Evolutionary conservation across 768 basidiomycete species (phyloP).

Genomic region (Sistotremastrum suecicum): DNA sequence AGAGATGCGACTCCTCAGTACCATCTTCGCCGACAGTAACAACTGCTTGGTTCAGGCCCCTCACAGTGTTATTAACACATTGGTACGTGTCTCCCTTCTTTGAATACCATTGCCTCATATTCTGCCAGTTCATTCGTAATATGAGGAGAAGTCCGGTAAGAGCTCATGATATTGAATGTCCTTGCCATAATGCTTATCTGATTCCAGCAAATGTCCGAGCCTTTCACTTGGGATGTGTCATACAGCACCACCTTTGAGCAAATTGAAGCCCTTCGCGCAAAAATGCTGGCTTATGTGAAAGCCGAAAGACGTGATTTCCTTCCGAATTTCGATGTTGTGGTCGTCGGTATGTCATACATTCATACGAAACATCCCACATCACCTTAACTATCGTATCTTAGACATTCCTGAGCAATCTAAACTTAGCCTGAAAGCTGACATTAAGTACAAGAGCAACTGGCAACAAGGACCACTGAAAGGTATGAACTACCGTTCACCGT

Average conservation of each 20-base stretch:
- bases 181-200: constrained; percentile 5
- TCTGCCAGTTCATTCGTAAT: constrained; percentile 49
- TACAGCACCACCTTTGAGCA: constrained; percentile 72
- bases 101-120: background rate
- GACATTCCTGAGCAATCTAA: constrained; percentile 74
- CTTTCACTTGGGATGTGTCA: constrained; percentile 67
- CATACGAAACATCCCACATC: background rate
- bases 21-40: constrained; percentile 48
- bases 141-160: constrained; percentile 54
- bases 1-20: constrained; percentile 75
- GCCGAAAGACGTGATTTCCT: constrained; percentile 61
- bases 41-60: constrained; percentile 58
- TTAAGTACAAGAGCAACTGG: constrained; percentile 82
- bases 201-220: constrained; percentile 48
- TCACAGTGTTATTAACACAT: constrained; percentile 42
- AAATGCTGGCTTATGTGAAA: constrained; percentile 70
- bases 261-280: constrained; percentile 57
- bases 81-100: constrained; percentile 22
- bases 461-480: constrained; percentile 66
- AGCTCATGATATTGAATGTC: background rate
- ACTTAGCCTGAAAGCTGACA: constrained; percentile 63
- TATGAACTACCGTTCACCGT: constrained; percentile 11
- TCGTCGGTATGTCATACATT: constrained; percentile 32
- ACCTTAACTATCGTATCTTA: constrained; percentile 12
- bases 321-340: constrained; percentile 57